Evolutionary conservation across 176 grass and related monocot genomes (phyloP), one percentile per base, ranked within the genome.

Genomic region (Raddia guianensis): DNA sequence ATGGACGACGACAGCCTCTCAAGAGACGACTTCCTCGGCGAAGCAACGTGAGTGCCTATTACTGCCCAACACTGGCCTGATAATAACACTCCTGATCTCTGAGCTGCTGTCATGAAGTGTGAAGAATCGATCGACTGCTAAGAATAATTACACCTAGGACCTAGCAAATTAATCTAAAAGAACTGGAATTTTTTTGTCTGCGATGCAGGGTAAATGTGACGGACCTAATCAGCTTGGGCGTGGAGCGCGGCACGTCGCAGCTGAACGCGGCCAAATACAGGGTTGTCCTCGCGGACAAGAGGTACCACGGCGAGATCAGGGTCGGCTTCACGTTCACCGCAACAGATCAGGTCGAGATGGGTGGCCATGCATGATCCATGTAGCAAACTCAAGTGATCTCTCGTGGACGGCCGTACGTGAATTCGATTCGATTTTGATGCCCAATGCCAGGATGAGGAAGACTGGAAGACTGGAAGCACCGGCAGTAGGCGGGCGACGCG

Each of bases 1-100:
- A 66, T 94, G 78, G 95, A 98, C 77, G 80, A 89, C 37, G 92
- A 98, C 83, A 33, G 72, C 63, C 87, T 98, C 77, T 90, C 91
- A 76, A 42, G 73, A 13, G 92, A 94, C 40, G 95, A 98, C 84
- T 92, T 78, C 86, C 72, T 98, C 58, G 95, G 95, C 52, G 80
- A 92, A 68, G 83, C 89, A 58, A 91, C 91, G 95, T 98, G 68
- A 89, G 91, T 77, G 37, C 37, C 49, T 2, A 42, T 15, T 21
- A 32, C 0, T 27, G 12, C 15, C 3, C 21, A 48, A 7, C 18
- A n/a, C 1, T 8, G 2, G 1, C 56, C 56, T 59, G 20, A 9
- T 57, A 19, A 2, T 57, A 57, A 27, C 27, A 27, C 27, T 27
- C 27, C 18, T 19, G 9, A 59, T 59, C 19, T 59, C 20, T 21